phyloP scores from a whole-genome alignment of 2,329 filamentous ascomycete genomes.

The Ophiostoma sp. region DNA sequence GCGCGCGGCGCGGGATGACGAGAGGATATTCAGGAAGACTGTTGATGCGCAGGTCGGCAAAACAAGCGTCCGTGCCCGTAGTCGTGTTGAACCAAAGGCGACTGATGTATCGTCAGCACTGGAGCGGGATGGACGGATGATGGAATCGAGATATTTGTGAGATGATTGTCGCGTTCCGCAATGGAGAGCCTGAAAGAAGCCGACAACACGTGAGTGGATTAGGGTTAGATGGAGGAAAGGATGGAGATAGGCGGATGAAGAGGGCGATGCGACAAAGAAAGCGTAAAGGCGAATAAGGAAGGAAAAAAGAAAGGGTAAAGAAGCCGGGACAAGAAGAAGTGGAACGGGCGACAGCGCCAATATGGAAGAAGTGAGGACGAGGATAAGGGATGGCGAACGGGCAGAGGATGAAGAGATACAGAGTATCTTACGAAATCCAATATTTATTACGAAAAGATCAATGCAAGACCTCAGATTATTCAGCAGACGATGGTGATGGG shows the following conservation, averaged over 20 bases:
- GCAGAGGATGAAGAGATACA: not conserved
- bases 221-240: not conserved
- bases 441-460: not conserved
- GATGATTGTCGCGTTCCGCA: not conserved
- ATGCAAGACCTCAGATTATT: not conserved
- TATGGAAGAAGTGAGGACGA: slow-evolving; percentile 13
- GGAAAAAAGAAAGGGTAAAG: not conserved
- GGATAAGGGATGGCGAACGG: slow-evolving; percentile 5
- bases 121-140: not conserved
- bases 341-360: slow-evolving; percentile 1
- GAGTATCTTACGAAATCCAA: not conserved
- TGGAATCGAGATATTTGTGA: not conserved
- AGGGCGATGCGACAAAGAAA: slow-evolving; percentile 1
- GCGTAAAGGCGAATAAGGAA: not conserved
- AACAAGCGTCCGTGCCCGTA: too few species aligned
- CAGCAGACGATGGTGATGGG: not conserved
- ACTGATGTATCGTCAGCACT: too few species aligned
- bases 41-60: not conserved
- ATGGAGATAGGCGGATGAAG: not conserved
- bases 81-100: too few species aligned
- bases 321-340: not conserved
- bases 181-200: not conserved
- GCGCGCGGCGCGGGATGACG: not conserved
- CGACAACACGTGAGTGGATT: slow-evolving; percentile 3
- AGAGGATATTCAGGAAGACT: too few species aligned